These are phyloP conservation scores for Pyricularia grisea DNA, from an alignment of 2,329 filamentous ascomycete genomes.

Conservation along the genomic window DNA sequence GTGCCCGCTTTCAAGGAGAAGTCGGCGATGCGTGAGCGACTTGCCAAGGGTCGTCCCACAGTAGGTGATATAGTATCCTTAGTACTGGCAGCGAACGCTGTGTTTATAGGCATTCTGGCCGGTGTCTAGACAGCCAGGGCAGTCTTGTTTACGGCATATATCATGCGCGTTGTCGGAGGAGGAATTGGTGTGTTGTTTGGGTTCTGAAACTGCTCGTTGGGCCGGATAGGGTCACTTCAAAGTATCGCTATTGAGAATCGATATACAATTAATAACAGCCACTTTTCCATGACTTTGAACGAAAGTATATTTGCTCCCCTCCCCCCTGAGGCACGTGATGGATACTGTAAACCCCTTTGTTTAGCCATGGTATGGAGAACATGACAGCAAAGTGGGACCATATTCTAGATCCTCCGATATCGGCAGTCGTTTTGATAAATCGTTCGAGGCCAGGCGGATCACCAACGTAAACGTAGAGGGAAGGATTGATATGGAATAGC, in stretches of 20 bases:
- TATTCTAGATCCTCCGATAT: not conserved
- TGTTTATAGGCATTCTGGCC: constrained; percentile 11
- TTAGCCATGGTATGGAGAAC: not conserved
- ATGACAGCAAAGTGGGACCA: not conserved
- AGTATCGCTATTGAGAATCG: not conserved
- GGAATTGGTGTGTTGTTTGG: not conserved
- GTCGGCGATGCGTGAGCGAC: constrained; percentile 23
- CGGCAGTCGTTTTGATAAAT: not conserved
- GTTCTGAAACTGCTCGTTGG: not conserved
- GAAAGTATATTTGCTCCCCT: too few species aligned
- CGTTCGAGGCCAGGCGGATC: not conserved
- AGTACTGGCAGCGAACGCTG: constrained; percentile 17
- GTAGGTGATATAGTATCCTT: constrained; percentile 17
- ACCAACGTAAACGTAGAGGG: too few species aligned
- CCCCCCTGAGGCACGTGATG: too few species aligned
- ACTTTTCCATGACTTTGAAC: not conserved
- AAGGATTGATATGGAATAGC: not conserved
- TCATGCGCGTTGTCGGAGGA: not conserved
- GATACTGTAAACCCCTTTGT: not conserved
- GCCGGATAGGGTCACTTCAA: not conserved
- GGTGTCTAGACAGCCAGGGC: constrained; percentile 15
- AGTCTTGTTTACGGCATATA: constrained; percentile 7
- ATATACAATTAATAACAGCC: not conserved
- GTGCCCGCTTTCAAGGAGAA: constrained; percentile 27
- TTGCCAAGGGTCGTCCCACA: constrained; percentile 14